A percentile compares a stretch with the other conserved stretches of the same genome.
Conservation (phyloP, 2,329 filamentous ascomycete genomes). For the Scedosporium dehoogii region DNA sequence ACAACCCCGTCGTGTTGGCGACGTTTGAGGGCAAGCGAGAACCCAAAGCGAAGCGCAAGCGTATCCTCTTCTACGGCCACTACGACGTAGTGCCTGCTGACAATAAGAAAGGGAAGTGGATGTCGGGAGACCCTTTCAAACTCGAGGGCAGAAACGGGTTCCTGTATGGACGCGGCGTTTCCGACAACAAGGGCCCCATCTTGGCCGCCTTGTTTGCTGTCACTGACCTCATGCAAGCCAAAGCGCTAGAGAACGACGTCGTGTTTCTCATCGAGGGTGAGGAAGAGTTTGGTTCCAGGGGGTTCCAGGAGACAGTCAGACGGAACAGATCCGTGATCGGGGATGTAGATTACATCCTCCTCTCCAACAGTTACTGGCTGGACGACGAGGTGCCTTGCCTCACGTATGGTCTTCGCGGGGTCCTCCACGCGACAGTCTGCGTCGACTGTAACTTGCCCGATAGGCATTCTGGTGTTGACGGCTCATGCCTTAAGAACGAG, state of each 20-base stretch:
- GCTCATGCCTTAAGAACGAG: conserved; percentile 81
- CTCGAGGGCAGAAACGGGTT: conserved; percentile 85
- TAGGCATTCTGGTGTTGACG: conserved; percentile 93
- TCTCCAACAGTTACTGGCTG: conserved; percentile 98
- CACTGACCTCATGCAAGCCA: conserved; percentile 77
- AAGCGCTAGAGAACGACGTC: conserved; percentile 75
- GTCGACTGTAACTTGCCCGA: conserved; percentile 81
- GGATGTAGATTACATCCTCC: conserved; percentile 81
- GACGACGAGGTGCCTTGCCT: conserved; percentile 92
- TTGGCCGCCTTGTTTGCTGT: conserved; percentile 91
- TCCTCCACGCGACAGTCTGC: conserved; percentile 85
- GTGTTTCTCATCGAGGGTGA: conserved; percentile 94
- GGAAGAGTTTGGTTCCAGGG: conserved; percentile 87
- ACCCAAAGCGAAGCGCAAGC: conserved; percentile 59
- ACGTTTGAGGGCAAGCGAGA: conserved; percentile 71
- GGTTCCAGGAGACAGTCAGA: conserved; percentile 75
- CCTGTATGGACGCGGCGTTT: conserved; percentile 89
- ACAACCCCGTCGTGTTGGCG: conserved; percentile 90
- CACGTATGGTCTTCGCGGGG: conserved; percentile 87
- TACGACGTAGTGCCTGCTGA: conserved; percentile 95
- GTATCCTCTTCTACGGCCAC: conserved; percentile 92
- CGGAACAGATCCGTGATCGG: conserved; percentile 79
- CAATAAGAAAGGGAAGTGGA: conserved; percentile 63
- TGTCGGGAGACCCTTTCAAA: conserved; percentile 71
- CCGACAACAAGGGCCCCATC: conserved; percentile 95